A percentile compares a stretch with the other conserved stretches of the same genome.
These are phyloP conservation scores for Zygoascus meyerae DNA, from an alignment of 1,139 yeast genomes.

Conservation along the genomic window DNA sequence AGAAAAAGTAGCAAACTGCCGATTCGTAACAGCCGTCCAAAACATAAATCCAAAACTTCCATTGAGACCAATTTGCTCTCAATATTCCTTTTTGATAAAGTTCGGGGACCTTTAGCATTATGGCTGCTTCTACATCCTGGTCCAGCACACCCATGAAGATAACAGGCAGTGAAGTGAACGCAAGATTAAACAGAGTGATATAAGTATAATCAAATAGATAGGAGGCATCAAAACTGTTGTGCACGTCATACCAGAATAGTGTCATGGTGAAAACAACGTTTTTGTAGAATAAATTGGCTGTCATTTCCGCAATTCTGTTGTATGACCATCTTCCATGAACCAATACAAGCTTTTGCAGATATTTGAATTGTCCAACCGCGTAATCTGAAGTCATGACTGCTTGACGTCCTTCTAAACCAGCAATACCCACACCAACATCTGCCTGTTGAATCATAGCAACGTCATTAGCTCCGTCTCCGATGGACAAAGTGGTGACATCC, in stretches of 20 bases:
- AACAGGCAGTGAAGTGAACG: slow-evolving; percentile 91
- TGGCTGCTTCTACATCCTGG: slow-evolving; percentile 81
- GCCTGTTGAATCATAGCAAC: slow-evolving; percentile 99
- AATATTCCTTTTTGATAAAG: slow-evolving; percentile 79
- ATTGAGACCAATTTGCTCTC: slow-evolving; percentile 73
- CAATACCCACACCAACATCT: slow-evolving; percentile 96
- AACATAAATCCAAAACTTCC: slow-evolving; percentile 75
- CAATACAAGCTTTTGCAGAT: slow-evolving; percentile 64
- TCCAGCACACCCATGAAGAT: slow-evolving; percentile 86
- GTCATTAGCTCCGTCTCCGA: slow-evolving; percentile 98
- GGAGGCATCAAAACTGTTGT: slow-evolving; percentile 81
- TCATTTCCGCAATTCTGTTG: slow-evolving; percentile 85
- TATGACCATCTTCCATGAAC: slow-evolving; percentile 98
- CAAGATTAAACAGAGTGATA: slow-evolving; percentile 86
- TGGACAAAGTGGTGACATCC: slow-evolving; percentile 83
- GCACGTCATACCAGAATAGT: slow-evolving; percentile 89
- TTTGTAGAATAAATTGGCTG: slow-evolving; percentile 87
- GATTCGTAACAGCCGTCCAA: slow-evolving; percentile 87
- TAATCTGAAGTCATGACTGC: slow-evolving; percentile 99
- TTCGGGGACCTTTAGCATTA: slow-evolving; percentile 80
- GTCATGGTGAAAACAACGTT: slow-evolving; percentile 86
- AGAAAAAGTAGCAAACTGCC: slow-evolving; percentile 76
- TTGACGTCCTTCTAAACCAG: slow-evolving; percentile 97
- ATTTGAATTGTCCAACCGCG: slow-evolving; percentile 93
- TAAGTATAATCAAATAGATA: slow-evolving; percentile 90